These are phyloP conservation scores for Melampsora abietis-canadensis DNA, from an alignment of 1,284 basidiomycete species.

Conservation along the genomic window DNA sequence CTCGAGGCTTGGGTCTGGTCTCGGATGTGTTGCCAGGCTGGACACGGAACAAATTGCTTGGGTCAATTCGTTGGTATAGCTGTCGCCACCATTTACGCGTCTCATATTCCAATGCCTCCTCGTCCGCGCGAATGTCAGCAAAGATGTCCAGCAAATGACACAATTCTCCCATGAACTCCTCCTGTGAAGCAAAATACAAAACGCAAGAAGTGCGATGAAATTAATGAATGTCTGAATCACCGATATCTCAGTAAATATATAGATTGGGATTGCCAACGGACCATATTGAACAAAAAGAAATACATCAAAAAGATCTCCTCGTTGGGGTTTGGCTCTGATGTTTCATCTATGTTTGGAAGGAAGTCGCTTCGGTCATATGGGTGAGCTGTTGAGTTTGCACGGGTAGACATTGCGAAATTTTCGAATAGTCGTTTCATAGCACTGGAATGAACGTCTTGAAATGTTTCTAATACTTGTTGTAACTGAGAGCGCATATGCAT, in stretches of 20 bases:
- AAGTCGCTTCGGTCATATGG: neutral
- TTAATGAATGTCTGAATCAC: slow-evolving; percentile 61
- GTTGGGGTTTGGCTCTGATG: slow-evolving; percentile 6
- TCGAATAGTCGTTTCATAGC: slow-evolving; percentile 37
- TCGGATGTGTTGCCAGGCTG: slow-evolving; percentile 2
- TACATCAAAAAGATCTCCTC: slow-evolving; percentile 38
- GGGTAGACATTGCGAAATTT: slow-evolving; percentile 8
- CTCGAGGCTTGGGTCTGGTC: slow-evolving; percentile 3
- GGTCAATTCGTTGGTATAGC: slow-evolving; percentile 9
- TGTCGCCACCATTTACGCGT: slow-evolving; percentile 11
- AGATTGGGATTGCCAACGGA: neutral
- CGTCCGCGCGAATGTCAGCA: slow-evolving; percentile 46
- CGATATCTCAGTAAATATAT: slow-evolving; percentile 39
- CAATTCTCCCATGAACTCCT: slow-evolving; percentile 82
- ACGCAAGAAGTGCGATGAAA: slow-evolving; percentile 71
- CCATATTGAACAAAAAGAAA: slow-evolving; percentile 43
- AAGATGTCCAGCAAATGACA: slow-evolving; percentile 71
- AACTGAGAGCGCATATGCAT: slow-evolving; percentile 27
- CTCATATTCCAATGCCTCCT: slow-evolving; percentile 42
- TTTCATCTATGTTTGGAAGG: neutral
- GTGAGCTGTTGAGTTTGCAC: neutral
- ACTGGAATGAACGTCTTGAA: slow-evolving; percentile 21
- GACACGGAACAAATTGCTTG: slow-evolving; percentile 15
- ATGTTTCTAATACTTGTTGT: slow-evolving; percentile 11
- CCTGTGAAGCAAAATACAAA: slow-evolving; percentile 55